A percentile compares a stretch with the other conserved stretches of the same genome.
phyloP scores from a whole-genome alignment of 2,329 filamentous ascomycete genomes.

The Colletotrichum sp. region DNA sequence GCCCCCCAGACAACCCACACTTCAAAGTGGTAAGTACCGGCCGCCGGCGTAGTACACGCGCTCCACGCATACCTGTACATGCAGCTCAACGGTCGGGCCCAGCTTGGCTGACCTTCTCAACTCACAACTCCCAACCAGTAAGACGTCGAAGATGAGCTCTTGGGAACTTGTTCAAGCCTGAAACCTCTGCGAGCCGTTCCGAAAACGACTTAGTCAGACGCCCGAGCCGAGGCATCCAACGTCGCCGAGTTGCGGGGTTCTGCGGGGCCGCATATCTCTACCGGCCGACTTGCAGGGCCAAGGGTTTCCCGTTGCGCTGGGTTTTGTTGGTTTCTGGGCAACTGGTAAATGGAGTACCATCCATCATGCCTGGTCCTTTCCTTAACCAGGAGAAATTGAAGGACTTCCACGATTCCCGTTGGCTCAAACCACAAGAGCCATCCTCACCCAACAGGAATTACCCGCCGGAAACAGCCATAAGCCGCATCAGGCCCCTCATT shows the following conservation, averaged over 20 bases:
- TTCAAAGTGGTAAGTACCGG: not conserved
- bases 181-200: not conserved
- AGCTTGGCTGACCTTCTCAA: not conserved
- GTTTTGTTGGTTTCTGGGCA: not conserved
- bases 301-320: not conserved
- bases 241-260: not conserved
- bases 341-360: not conserved
- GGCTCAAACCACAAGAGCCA: not conserved
- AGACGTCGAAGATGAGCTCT: not conserved
- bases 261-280: slow-evolving; percentile 8
- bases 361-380: not conserved
- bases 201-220: not conserved
- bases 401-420: not conserved
- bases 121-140: not conserved
- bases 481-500: not conserved
- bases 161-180: not conserved
- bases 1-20: not conserved
- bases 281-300: not conserved
- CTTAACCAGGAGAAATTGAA: not conserved
- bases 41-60: not conserved
- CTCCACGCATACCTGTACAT: not conserved
- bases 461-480: not conserved
- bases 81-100: not conserved
- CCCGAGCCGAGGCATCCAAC: slow-evolving; percentile 9
- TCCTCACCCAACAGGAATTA: not conserved